Base-by-base conservation (phyloP, 2,329 filamentous ascomycete species). In the Aspergillus floridensis region DNA sequence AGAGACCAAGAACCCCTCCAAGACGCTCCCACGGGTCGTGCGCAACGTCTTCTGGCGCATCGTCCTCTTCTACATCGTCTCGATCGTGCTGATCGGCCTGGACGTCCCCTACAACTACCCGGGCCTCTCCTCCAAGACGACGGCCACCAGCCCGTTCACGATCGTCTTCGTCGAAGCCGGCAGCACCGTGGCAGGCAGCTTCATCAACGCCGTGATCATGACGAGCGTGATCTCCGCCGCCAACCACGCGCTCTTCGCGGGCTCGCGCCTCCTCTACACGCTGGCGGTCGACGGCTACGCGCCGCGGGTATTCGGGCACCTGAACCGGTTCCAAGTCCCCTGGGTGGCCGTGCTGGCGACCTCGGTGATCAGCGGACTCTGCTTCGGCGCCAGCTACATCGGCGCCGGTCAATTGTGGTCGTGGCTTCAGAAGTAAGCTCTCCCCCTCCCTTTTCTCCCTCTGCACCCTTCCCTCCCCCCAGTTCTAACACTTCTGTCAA, bases 41-140 rank as follows among this genome's bases (percentile, higher is more conserved):
- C 84, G 84, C 64, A 88, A 88, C 57, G 85, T 87, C 44, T 87
- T 88, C 67, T 88, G 84, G 84, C 81, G 86, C 5, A 86, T 86
- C 56, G 61, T 85, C 3, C 76, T 85, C 8, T 85, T 86, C 71
- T 82, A 82, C 64, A 74, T 82, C 53, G 71, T 80, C 5, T 82
- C 81, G 0, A 75, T 84, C 50, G 71, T 84, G 6, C 73, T 85
- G 49, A 79, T 88, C 60, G 85, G 85, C 11, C 79, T 88, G 49
- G 83, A 86, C 53, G 77, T 87, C 5, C 84, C 85, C 0, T 87
- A 86, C 71, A 81, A 77, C 65, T 81, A 80, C 61, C 77, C 78
- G 0, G 70, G 68, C 14, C 77, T 84, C 6, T 74, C 76, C 12
- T 68, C 72, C n/a, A 78, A 77, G 50, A 63, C 74, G 14, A 78